Evolutionary conservation across 768 basidiomycete genomes (phyloP).

Genomic region (Leccinum aurantiacum): DNA sequence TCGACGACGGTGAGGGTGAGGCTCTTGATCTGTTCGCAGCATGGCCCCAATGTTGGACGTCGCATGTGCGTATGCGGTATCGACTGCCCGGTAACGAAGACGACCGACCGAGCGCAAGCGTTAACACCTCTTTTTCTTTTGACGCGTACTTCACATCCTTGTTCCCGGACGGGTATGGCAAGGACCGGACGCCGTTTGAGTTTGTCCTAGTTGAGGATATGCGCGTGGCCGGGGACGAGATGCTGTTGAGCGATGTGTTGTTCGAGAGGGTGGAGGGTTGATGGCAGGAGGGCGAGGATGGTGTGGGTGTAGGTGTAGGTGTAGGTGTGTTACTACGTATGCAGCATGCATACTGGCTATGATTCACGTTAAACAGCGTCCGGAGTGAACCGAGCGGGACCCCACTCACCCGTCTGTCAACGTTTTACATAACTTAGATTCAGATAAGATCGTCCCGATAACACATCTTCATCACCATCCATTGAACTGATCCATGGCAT

Average conservation of each 20-base stretch:
- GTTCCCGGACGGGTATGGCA: constrained; percentile 41
- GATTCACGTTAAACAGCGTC: too few species aligned
- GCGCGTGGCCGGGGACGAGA: constrained; percentile 23
- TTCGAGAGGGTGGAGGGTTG: background rate
- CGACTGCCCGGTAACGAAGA: too few species aligned
- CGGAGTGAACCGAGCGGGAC: background rate
- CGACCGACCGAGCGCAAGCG: too few species aligned
- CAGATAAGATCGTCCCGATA: background rate
- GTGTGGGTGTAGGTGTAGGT: too few species aligned
- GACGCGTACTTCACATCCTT: constrained; percentile 22
- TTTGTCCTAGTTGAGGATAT: constrained; percentile 24
- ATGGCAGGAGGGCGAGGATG: too few species aligned
- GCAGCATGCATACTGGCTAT: too few species aligned
- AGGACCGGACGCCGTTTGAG: constrained; percentile 35
- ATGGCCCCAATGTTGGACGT: constrained; percentile 36
- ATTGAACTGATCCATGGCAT: constrained; percentile 8
- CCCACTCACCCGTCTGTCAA: background rate
- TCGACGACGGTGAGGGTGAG: too few species aligned
- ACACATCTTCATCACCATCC: background rate
- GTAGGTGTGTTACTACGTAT: too few species aligned
- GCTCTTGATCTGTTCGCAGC: constrained; percentile 27
- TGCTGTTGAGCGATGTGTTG: background rate
- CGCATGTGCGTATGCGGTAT: constrained; percentile 37
- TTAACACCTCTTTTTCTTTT: constrained; percentile 15
- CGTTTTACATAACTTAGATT: background rate